Evolutionary conservation across 1,139 yeast species (phyloP).

Genomic region (Magnusiomyces paraingens): DNA sequence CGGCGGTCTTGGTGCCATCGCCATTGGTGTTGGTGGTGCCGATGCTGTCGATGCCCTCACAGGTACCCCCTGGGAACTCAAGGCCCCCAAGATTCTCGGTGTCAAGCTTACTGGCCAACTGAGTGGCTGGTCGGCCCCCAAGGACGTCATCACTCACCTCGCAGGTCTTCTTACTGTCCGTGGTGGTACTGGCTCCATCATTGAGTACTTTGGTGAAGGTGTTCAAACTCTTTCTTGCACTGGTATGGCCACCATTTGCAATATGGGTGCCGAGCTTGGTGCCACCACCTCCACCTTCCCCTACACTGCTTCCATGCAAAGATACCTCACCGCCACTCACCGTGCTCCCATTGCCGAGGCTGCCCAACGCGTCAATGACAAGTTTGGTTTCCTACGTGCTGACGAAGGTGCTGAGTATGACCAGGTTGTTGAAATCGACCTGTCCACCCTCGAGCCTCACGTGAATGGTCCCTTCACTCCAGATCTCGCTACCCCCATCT

Average conservation of each 20-base stretch:
- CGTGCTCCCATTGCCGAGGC: slow-evolving; percentile 76
- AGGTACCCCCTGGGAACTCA: slow-evolving; percentile 98
- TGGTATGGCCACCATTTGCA: slow-evolving; percentile 99
- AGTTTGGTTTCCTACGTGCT: slow-evolving; percentile 58
- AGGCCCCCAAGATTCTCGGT: slow-evolving; percentile 91
- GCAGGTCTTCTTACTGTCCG: slow-evolving; percentile 90
- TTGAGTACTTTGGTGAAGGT: slow-evolving; percentile 95
- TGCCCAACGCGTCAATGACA: slow-evolving; percentile 61
- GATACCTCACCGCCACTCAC: slow-evolving; percentile 74
- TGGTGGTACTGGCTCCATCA: slow-evolving; percentile 96
- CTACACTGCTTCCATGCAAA: slow-evolving; percentile 77
- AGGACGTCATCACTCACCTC: slow-evolving; percentile 84
- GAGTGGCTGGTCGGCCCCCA: slow-evolving; percentile 92
- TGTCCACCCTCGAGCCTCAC: slow-evolving; percentile 73
- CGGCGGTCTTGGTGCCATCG: slow-evolving; percentile 95
- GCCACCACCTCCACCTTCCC: slow-evolving; percentile 98
- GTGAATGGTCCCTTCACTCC: slow-evolving; percentile 96
- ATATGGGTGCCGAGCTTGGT: slow-evolving; percentile 99
- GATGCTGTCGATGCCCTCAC: slow-evolving; percentile 97
- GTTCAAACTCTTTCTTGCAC: slow-evolving; percentile 81
- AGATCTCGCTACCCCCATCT: slow-evolving; percentile 81
- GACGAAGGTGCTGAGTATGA: slow-evolving; percentile 83
- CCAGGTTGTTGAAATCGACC: slow-evolving; percentile 70
- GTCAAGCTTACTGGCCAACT: slow-evolving; percentile 82
- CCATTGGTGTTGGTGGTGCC: slow-evolving; percentile 99